A percentile compares a stretch with the other conserved stretches of the same genome.
Conservation (phyloP, 208 protist genomes). For the Crithidia bombi region DNA sequence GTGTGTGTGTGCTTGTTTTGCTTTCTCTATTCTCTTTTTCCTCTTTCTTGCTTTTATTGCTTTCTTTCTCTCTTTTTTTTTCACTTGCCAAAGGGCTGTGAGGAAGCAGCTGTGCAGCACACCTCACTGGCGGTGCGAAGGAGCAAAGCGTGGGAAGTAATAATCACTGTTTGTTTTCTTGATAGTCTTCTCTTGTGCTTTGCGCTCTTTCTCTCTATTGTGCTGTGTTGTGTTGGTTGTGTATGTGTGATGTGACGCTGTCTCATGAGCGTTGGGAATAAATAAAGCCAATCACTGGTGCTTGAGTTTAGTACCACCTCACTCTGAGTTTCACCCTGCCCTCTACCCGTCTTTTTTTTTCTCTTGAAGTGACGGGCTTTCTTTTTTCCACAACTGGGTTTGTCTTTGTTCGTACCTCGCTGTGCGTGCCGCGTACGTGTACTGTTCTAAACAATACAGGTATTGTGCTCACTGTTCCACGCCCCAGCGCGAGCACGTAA, state of each 20-base stretch:
- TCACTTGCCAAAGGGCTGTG: no score
- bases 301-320: background rate
- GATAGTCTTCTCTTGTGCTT: background rate
- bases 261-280: no score
- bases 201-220: background rate
- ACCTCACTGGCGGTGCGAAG: background rate
- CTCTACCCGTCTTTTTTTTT: background rate
- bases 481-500: background rate
- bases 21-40: no score
- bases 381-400: background rate
- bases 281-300: background rate
- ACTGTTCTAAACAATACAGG: background rate
- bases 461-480: background rate
- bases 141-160: conserved; percentile 3
- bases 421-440: background rate
- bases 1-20: no score
- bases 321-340: conserved; percentile 2
- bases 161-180: background rate
- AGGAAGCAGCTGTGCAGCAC: conserved; percentile 9
- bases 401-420: background rate
- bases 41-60: conserved; percentile 12
- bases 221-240: background rate
- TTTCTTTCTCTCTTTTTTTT: conserved; percentile 15
- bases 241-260: background rate
- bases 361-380: background rate